Base-by-base conservation (phyloP, 495 filamentous ascomycete species). In the Pseudoneurospora amorphoporcata region DNA sequence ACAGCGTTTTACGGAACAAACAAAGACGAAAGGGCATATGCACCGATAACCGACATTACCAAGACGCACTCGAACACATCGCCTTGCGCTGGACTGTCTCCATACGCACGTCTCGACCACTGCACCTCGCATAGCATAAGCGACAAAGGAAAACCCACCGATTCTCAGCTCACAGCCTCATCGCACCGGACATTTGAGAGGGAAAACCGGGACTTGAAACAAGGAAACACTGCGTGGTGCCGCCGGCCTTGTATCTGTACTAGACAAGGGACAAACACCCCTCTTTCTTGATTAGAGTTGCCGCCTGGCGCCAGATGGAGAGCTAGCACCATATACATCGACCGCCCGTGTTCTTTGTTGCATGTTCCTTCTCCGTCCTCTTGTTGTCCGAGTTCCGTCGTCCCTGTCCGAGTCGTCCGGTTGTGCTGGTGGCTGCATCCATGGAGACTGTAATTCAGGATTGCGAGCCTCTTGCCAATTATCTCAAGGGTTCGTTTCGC, bases 361-460 rank as follows among this genome's bases (percentile, higher is more conserved):
- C 6, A 65, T 65, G 53, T 17, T 65, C 53, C 29, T 65, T 8
- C 10, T 40, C 53, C 29, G 3, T 65, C 35, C 29, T 35, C 53
- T 9, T 37, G 29, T 65, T 1, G 35, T 65, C 29, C 53, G 23
- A 65, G 53, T 65, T 14, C 14, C 29, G 1, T 65, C 53, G 14
- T 65, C 23, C 23, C 1, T 35, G 29, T 65, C 53, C 23, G 12
- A 65, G 53, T 65, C 29, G 12, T 17, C 53, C 79, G 74, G 42
- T 71, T 14, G 47, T 29, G 19, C 70, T 77, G 78, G 78, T 79
- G 79, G 73, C 77, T 74, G 71, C 75, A 77, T 76, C 75, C 82
- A 99, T 98, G 95, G 95, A 98, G 88, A 90, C 92, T 76, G 86
- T 98, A 75, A 89, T 97, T 76, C 93, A 91, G 83, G 91, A 95